Evolutionary conservation across 2,329 filamentous ascomycete genomes (phyloP), one percentile per base, ranked within the genome.

Genomic region (Fusarium torreyae): DNA sequence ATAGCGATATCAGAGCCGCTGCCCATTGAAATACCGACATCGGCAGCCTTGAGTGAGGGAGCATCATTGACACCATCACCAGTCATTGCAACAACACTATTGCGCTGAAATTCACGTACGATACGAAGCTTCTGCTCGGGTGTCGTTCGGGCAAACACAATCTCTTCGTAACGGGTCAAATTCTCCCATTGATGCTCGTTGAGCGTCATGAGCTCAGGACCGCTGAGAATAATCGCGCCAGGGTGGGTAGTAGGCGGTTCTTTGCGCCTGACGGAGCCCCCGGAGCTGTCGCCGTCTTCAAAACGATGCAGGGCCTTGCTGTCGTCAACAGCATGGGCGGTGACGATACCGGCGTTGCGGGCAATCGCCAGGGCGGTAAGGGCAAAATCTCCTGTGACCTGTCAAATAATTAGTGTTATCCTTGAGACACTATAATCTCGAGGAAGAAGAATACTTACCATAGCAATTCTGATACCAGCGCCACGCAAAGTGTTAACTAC

Each of bases 1-100:
- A 96, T 89, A 6, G 94, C 94, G 36, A 97, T 91, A 75, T 97
- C 94, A 0, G 91, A 93, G 6, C 93, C 93, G 1, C 89, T 91
- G 2, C 92, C 92, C 71, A 97, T 89, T 2, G 93, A 92, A 63
- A 97, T 95, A 58, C 92, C 92, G 2, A 97, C 89, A 71, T 97
- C 93, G 17, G 94, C 92, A 1, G 90, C 89, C 3, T 91, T 89
- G 6, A 97, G 86, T 3, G 93, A 93, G 0, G 93, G 93, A 0
- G 93, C 91, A 75, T 97, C 94, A 73, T 97, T 97, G 70, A 95
- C 93, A 18, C 94, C 93, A 71, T 97, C 93, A 38, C 93, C 94
- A 3, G 94, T 92, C 88, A 97, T 96, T 39, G 90, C 93, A 1
- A 97, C 88, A 3, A 92, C 90, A 78, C 69, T 91, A 75, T 86